Base-by-base conservation (phyloP, 768 basidiomycete genomes). In the Mycena metata region DNA sequence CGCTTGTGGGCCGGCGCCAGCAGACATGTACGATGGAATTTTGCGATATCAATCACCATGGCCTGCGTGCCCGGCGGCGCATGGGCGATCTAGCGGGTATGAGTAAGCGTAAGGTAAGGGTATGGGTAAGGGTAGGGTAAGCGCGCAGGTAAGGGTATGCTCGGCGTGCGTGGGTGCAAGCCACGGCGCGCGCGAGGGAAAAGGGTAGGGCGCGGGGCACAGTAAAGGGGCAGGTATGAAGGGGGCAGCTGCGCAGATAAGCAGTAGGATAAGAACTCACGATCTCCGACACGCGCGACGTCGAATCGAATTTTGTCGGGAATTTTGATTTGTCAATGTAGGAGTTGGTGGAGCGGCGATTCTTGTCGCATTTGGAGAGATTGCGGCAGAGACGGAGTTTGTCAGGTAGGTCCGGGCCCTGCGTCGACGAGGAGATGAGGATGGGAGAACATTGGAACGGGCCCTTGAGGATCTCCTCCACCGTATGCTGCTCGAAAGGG, bases 11-110 rank as follows among this genome's bases (percentile, higher is more conserved):
- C 61, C 0, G 80, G 79, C 2, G 63, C 52, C 2, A 80, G 74
- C 0, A 81, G 78, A 35, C 77, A 77, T 0, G 79, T 81, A 0
- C 79, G 60, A 67, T 82, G 80, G 50, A 79, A 81, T 52, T 74
- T 74, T 8, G 61, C 65, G 9, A 74, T 71, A 54, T 79, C 76
- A 0, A 74, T 35, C 7, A 74, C 39, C 60, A 61, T 61, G 3
- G 71, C 78, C 54, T 78, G 66, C 0, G 76, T 65, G 3, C 75
- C 77, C 0, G 51, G 55, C 1, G 77, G 73, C 5, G 74, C 73
- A 3, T 26, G 42, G 0, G 72, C 64, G 11, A 79, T 63, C 74
- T 76, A 63, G 41, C 10, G 43, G 13, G 15, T n/a, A n/a, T n/a
- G n/a, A n/a, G n/a, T n/a, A n/a, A n/a, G n/a, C n/a, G n/a, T n/a